Evolutionary conservation across 2,329 filamentous ascomycete genomes (phyloP), one percentile per base, ranked within the genome.

Genomic region (Aureobasidium sp.): DNA sequence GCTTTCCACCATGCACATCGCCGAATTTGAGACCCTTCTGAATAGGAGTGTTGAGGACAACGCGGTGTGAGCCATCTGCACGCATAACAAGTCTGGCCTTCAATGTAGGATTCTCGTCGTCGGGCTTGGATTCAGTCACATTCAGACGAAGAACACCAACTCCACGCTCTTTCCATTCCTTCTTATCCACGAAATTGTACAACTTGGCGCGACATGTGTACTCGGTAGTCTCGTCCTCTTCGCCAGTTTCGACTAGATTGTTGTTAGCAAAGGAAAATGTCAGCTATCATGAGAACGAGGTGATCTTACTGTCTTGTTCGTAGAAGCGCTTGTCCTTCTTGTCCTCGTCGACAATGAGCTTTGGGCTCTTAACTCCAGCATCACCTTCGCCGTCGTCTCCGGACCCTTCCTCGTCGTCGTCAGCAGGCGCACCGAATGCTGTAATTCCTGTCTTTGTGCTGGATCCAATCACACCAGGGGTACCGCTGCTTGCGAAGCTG

Each of bases 81-180:
- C 93, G 87, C 85, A 96, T 91, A 63, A 97, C 82, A 65, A 97
- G 82, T 43, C 93, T 87, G 25, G 87, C 82, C 63, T 77, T 78
- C 38, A 73, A 73, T 71, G 81, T 62, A 65, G 73, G 21, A 67
- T 65, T n/a, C 15, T 70, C 66, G 21, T 69, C 65, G 11, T 71
- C 71, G 1, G 77, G 75, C 61, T 79, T 83, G 31, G 75, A 73
- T 64, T 82, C 79, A 2, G 83, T 83, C 15, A 87, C 85, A 68
- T 96, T 96, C 71, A 96, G 81, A 75, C 94, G 94, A 66, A 96
- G 79, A 67, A 87, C 87, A 46, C 92, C 92, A 4, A 86, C 81
- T 13, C 92, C 92, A 57, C 92, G 85, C 75, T 97, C 93, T 73
- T 93, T 93, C 93, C 93, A 97, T 49, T 85, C 85, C 59, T 82